phyloP scores from a whole-genome alignment of 345 rosid genomes.

The Laguncularia racemosa region DNA sequence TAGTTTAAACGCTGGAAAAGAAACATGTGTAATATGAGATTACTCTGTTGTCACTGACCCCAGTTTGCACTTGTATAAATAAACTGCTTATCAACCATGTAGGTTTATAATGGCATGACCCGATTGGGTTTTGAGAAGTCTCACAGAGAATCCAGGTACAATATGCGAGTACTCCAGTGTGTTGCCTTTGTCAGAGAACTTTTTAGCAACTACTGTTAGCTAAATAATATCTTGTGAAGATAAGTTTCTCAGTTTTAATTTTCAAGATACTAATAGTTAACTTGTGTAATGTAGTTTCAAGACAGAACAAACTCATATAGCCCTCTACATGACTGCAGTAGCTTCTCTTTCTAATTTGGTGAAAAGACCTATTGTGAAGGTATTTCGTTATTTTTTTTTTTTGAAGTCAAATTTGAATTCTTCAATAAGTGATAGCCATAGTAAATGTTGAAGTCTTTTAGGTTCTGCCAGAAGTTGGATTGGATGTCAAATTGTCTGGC shows the following conservation, averaged over 20 bases:
- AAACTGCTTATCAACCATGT: conserved; percentile 5
- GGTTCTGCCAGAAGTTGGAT: conserved; percentile 73
- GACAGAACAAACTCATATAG: conserved; percentile 68
- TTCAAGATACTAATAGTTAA: conserved; percentile 3
- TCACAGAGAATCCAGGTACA: conserved; percentile 54
- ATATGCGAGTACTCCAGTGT: not conserved
- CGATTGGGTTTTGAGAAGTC: conserved; percentile 71
- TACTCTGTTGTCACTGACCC: too few species aligned
- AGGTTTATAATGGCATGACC: conserved; percentile 92
- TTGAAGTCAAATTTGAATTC: not conserved
- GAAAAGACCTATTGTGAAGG: conserved; percentile 58
- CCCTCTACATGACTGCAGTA: conserved; percentile 86
- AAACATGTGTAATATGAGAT: too few species aligned
- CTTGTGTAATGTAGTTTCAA: conserved; percentile 41
- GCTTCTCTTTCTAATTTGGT: conserved; percentile 66
- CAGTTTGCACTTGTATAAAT: too few species aligned
- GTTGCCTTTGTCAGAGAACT: not conserved
- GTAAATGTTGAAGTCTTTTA: conserved; percentile 8
- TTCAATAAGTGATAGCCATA: not conserved
- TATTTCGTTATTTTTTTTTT: conserved; percentile 12
- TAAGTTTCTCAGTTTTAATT: conserved; percentile 3
- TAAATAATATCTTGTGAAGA: not conserved
- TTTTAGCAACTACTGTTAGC: not conserved
- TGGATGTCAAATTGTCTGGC: conserved; percentile 57
- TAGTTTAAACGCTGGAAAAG: too few species aligned